These are phyloP conservation scores for Annona cherimola DNA, from an alignment of 164 flowering plant genomes.

Conservation along the genomic window DNA sequence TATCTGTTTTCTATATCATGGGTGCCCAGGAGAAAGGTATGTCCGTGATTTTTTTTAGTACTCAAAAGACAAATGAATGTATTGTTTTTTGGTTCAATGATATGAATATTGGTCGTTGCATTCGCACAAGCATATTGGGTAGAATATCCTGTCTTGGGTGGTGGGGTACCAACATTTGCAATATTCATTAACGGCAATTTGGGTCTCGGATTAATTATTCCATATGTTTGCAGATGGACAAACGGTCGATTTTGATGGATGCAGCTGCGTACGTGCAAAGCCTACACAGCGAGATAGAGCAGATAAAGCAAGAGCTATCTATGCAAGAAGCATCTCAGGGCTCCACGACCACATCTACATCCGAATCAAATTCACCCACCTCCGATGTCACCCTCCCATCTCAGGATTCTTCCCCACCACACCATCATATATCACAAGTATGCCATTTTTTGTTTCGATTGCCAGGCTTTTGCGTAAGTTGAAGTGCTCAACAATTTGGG, in stretches of 20 bases:
- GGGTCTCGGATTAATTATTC: no score
- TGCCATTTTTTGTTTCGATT: background rate
- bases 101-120: no score
- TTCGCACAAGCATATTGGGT: background rate
- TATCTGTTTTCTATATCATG: no score
- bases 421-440: constrained; percentile 10
- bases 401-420: constrained; percentile 6
- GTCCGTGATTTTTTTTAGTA: no score
- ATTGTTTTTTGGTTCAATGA: no score
- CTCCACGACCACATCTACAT: background rate
- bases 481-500: no score
- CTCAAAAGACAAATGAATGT: no score
- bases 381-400: background rate
- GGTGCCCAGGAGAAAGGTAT: no score
- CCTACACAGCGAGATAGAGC: constrained; percentile 10
- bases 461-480: no score
- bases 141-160: background rate
- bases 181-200: background rate
- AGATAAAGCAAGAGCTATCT: constrained; percentile 1
- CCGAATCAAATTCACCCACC: background rate
- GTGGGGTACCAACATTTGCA: background rate
- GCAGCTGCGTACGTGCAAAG: constrained; percentile 11
- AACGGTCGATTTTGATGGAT: constrained; percentile 12
- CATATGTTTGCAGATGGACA: constrained; percentile 11
- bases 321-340: constrained; percentile 1